phyloP scores from a whole-genome alignment of 768 basidiomycete genomes.

The Dictyophora rubrovolvata region DNA sequence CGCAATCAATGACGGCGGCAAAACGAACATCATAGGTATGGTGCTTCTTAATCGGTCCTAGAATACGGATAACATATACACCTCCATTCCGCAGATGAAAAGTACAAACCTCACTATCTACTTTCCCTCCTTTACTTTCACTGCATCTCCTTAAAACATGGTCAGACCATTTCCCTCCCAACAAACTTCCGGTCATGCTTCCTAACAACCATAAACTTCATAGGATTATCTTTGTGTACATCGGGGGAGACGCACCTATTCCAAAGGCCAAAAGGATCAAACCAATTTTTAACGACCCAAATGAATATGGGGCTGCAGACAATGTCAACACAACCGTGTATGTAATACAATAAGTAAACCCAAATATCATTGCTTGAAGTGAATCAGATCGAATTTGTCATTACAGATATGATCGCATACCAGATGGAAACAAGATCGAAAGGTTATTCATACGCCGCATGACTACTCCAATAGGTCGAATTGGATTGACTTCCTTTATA shows the following conservation, averaged over 20 bases:
- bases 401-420: conserved; percentile 25
- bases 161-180: conserved; percentile 54
- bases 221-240: background rate
- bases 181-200: conserved; percentile 39
- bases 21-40: conserved; percentile 40
- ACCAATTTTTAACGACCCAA: conserved; percentile 61
- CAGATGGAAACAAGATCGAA: conserved; percentile 52
- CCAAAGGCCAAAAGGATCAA: conserved; percentile 71
- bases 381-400: conserved; percentile 2
- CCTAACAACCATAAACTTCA: conserved; percentile 21
- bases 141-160: conserved; percentile 32
- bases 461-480: conserved; percentile 50
- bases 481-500: conserved; percentile 64
- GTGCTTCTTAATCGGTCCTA: conserved; percentile 70
- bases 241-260: conserved; percentile 32
- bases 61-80: background rate
- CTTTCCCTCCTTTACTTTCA: conserved; percentile 32
- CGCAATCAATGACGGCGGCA: conserved; percentile 50
- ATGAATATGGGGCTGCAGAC: conserved; percentile 44
- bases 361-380: conserved; percentile 53
- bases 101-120: conserved; percentile 54
- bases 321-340: conserved; percentile 73
- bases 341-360: conserved; percentile 55
- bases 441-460: conserved; percentile 58
- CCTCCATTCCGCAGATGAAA: background rate